Evolutionary conservation across 768 basidiomycete genomes (phyloP).

Genomic region (Gloeophyllum trabeum): DNA sequence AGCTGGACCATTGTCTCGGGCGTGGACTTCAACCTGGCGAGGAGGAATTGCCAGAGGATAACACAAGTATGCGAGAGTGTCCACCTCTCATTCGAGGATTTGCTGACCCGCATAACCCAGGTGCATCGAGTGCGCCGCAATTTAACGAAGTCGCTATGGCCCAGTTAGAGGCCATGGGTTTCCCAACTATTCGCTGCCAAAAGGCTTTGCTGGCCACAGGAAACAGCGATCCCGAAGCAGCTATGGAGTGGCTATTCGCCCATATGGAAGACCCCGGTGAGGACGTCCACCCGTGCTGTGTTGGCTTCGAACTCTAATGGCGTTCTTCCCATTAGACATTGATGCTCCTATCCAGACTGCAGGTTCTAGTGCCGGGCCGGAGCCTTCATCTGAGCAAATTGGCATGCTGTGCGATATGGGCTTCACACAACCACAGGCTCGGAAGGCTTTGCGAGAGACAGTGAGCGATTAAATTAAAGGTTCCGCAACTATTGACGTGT

Average conservation of each 20-base stretch:
- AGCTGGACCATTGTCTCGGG: constrained; percentile 56
- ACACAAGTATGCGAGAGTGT: too few relatives aligned
- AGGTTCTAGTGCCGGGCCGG: constrained; percentile 22
- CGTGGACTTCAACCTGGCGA: constrained; percentile 63
- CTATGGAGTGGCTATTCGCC: constrained; percentile 92
- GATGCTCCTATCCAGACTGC: constrained; percentile 55
- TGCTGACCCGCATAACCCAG: constrained; percentile 21
- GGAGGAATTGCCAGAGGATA: constrained; percentile 51
- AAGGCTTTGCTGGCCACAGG: constrained; percentile 89
- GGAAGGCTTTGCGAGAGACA: constrained; percentile 80
- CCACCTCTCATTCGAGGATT: constrained; percentile 3
- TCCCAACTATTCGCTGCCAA: constrained; percentile 76
- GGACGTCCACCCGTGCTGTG: neutral
- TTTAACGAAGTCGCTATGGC: constrained; percentile 69
- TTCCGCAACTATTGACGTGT: neutral
- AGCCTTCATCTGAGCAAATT: constrained; percentile 64
- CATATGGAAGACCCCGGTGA: constrained; percentile 94
- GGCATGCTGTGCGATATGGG: constrained; percentile 83
- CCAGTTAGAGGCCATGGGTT: constrained; percentile 84
- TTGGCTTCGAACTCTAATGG: neutral
- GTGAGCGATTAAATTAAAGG: constrained; percentile 48
- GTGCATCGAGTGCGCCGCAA: constrained; percentile 41
- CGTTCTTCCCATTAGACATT: constrained; percentile 46
- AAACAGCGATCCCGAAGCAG: constrained; percentile 58
- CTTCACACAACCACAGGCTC: constrained; percentile 72